Percentiles rank a stretch among this genome's conserved stretches.
phyloP scores from a whole-genome alignment of 2,329 filamentous ascomycete species.

The Podosphaera fusca region DNA sequence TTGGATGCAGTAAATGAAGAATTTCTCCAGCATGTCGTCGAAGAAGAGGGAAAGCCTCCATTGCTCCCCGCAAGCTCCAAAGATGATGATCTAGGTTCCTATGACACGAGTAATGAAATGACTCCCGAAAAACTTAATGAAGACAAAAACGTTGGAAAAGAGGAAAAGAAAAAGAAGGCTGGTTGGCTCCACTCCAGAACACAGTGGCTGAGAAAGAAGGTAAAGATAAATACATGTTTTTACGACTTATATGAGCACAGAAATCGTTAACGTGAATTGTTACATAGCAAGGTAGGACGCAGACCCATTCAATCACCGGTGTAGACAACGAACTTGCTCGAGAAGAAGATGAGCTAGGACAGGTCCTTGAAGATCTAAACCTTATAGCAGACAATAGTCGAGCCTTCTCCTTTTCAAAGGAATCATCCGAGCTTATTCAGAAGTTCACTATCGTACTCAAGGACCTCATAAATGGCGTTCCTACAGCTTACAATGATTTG shows the following conservation, averaged over 20 bases:
- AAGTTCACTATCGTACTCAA: conserved; percentile 80
- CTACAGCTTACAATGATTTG: conserved; percentile 85
- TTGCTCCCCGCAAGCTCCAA: conserved; percentile 23
- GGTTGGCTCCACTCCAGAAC: conserved; percentile 21
- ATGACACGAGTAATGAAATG: not conserved
- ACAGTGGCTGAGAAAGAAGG: conserved; percentile 11
- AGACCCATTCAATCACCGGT: conserved; percentile 3
- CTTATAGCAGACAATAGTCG: conserved; percentile 66
- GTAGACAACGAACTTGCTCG: conserved; percentile 19
- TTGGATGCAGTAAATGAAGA: conserved; percentile 32
- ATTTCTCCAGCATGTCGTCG: conserved; percentile 32
- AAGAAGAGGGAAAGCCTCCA: conserved; percentile 24
- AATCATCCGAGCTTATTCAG: conserved; percentile 59
- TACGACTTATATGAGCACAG: not conserved
- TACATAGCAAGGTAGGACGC: not conserved
- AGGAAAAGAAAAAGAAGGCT: conserved; percentile 15
- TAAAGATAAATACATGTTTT: conserved; percentile 1
- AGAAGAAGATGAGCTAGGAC: conserved; percentile 50
- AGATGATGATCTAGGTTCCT: conserved; percentile 3
- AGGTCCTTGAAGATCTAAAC: conserved; percentile 65
- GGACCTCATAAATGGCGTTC: conserved; percentile 76
- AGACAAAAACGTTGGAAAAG: conserved; percentile 3
- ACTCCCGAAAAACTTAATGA: not conserved
- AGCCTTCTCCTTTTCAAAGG: conserved; percentile 62
- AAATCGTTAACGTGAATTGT: not conserved